Percentiles rank a stretch among this genome's conserved stretches.
These are phyloP conservation scores for Curvularia eragrostidis DNA, from an alignment of 2,329 filamentous ascomycete species.

Conservation along the genomic window DNA sequence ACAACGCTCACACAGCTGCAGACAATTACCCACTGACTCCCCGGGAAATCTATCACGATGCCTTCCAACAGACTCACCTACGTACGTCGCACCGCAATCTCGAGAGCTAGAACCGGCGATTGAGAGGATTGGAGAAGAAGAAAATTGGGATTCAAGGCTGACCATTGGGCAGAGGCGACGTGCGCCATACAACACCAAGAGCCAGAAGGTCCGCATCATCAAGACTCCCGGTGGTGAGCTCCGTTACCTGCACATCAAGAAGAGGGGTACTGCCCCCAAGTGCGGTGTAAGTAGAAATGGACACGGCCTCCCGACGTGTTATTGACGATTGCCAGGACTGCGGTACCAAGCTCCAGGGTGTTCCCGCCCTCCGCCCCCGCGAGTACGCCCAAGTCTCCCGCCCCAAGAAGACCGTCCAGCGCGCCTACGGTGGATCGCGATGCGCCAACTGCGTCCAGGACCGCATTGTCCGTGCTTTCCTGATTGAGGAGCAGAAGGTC, in stretches of 20 bases:
- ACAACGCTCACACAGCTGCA: slow-evolving; percentile 38
- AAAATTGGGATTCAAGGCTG: slow-evolving; percentile 27
- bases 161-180: slow-evolving; percentile 59
- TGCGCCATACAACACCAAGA: slow-evolving; percentile 89
- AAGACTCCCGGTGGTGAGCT: slow-evolving; percentile 92
- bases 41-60: slow-evolving; percentile 57
- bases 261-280: slow-evolving; percentile 97
- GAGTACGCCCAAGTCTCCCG: slow-evolving; percentile 97
- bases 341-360: slow-evolving; percentile 94
- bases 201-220: slow-evolving; percentile 84
- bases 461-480: slow-evolving; percentile 95
- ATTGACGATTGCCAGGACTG: slow-evolving; percentile 74
- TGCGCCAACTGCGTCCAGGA: slow-evolving; percentile 99
- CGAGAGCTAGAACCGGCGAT: slow-evolving; percentile 16
- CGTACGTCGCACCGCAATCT: slow-evolving; percentile 53
- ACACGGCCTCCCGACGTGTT: slow-evolving; percentile 5
- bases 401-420: slow-evolving; percentile 99
- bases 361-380: slow-evolving; percentile 96
- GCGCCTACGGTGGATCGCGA: slow-evolving; percentile 95
- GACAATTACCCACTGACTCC: slow-evolving; percentile 43
- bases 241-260: slow-evolving; percentile 99
- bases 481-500: slow-evolving; percentile 99
- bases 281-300: slow-evolving; percentile 60
- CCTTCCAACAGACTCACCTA: slow-evolving; percentile 63
- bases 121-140: slow-evolving; percentile 8